Percentiles rank a stretch among this genome's conserved stretches.
phyloP scores from a whole-genome alignment of 257 asterid species.

The Anisodus tanguticus region DNA sequence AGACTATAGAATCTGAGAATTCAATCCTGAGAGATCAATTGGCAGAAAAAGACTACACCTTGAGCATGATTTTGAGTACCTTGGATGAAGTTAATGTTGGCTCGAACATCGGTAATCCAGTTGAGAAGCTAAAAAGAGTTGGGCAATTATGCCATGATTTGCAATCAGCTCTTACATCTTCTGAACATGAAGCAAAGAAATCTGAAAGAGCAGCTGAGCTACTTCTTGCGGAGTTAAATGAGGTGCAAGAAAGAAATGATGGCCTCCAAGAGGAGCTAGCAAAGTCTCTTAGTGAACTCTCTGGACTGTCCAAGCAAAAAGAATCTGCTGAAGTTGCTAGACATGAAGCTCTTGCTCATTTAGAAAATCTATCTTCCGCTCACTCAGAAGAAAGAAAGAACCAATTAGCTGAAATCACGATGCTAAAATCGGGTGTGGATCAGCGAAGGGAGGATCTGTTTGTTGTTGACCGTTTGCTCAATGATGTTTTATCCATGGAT shows the following conservation, averaged over 20 bases:
- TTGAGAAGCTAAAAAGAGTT: conserved; percentile 61
- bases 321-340: conserved; percentile 66
- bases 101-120: conserved; percentile 48
- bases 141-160: conserved; percentile 57
- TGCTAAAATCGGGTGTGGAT: conserved; percentile 59
- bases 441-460: conserved; percentile 60
- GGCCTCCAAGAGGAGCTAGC: conserved; percentile 86
- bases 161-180: conserved; percentile 49
- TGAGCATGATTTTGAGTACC: conserved; percentile 56
- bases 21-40: conserved; percentile 59
- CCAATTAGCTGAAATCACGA: conserved; percentile 60
- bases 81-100: conserved; percentile 59
- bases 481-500: conserved; percentile 70
- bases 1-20: conserved; percentile 69
- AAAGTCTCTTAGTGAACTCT: conserved; percentile 57
- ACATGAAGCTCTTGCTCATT: conserved; percentile 63
- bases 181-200: conserved; percentile 76
- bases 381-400: conserved; percentile 72
- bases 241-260: conserved; percentile 96
- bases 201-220: conserved; percentile 90
- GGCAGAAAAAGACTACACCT: conserved; percentile 61
- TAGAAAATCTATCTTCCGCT: conserved; percentile 61
- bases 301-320: conserved; percentile 67
- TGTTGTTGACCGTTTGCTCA: conserved; percentile 54
- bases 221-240: conserved; percentile 91